These are phyloP conservation scores for Blastocladiella emersonii DNA, from an alignment of 371 early-diverging fungal species.

Conservation along the genomic window DNA sequence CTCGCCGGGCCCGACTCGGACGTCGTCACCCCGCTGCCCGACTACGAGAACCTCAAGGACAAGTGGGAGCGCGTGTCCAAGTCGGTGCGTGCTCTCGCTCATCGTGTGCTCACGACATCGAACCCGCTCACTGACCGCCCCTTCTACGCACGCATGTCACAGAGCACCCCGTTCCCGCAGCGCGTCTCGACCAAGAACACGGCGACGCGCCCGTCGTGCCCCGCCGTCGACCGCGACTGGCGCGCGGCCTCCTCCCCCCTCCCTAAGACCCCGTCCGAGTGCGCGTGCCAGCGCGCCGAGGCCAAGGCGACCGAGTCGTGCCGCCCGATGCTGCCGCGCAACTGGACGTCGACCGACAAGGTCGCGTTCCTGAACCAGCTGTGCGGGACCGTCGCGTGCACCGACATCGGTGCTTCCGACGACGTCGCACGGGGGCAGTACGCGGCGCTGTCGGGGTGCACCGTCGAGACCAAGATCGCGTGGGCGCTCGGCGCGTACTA, in stretches of 20 bases:
- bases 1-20: constrained; percentile 22
- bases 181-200: too few relatives aligned
- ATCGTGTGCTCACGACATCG: too few relatives aligned
- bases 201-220: constrained; percentile 26
- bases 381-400: constrained; percentile 36
- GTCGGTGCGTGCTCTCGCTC: too few relatives aligned
- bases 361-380: constrained; percentile 26
- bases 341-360: constrained; percentile 5
- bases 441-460: constrained; percentile 39
- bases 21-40: constrained; percentile 22
- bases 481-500: constrained; percentile 23
- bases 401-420: constrained; percentile 25
- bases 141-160: too few relatives aligned
- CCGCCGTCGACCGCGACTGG: constrained; percentile 36
- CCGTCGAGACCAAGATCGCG: constrained; percentile 29
- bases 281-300: constrained; percentile 52
- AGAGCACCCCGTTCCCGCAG: too few relatives aligned
- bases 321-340: constrained; percentile 11
- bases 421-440: constrained; percentile 37
- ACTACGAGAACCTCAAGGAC: constrained; percentile 31
- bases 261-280: constrained; percentile 53
- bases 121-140: too few relatives aligned
- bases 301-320: constrained; percentile 13
- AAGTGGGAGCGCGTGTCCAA: constrained; percentile 21
- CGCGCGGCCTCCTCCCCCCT: constrained; percentile 31